Conservation (phyloP, 345 rosid species). For the Salix caprea region DNA sequence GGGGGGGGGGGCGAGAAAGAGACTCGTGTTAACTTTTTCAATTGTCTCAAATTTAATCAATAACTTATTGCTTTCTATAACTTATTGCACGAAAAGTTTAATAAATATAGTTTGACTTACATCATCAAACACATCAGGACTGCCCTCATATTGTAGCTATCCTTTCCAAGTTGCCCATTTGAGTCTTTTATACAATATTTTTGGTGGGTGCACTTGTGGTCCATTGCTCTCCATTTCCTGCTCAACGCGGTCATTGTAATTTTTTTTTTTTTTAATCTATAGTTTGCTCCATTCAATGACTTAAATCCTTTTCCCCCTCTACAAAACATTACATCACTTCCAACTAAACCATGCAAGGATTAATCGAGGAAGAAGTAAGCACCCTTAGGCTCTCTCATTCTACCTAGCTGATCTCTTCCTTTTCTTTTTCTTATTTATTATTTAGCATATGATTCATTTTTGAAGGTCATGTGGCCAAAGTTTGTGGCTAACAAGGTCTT, state of each 20-base stretch:
- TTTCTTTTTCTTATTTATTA: background rate
- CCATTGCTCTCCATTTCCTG: background rate
- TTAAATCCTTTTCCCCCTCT: background rate
- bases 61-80: background rate
- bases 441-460: background rate
- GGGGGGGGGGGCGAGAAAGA: background rate
- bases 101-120: slow-evolving; percentile 1
- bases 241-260: background rate
- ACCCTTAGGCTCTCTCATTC: background rate
- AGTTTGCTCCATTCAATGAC: background rate
- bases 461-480: background rate
- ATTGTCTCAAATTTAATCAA: background rate
- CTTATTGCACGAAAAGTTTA: background rate
- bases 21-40: background rate
- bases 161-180: background rate
- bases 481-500: background rate
- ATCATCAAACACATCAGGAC: background rate
- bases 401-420: background rate
- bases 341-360: background rate
- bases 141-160: background rate
- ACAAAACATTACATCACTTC: background rate
- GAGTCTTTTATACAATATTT: background rate
- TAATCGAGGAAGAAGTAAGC: background rate
- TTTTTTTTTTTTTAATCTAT: background rate
- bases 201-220: background rate